A percentile compares a stretch with the other conserved stretches of the same genome.
phyloP scores from a whole-genome alignment of 768 basidiomycete genomes.

The Arthromyces matolae region DNA sequence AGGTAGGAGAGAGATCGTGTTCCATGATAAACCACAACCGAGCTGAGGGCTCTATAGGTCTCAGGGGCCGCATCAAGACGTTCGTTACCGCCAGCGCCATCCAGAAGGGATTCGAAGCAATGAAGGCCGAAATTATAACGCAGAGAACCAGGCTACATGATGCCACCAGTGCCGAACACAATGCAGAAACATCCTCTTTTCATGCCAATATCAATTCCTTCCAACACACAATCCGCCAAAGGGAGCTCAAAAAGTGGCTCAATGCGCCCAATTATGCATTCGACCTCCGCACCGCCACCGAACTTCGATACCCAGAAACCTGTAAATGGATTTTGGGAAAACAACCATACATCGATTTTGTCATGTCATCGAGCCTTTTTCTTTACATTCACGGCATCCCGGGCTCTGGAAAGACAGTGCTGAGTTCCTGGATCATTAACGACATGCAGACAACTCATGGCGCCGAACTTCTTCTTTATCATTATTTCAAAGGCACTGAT shows the following conservation, averaged over 20 bases:
- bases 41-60: too few relatives aligned
- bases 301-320: constrained; percentile 1
- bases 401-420: constrained; percentile 8
- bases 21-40: too few relatives aligned
- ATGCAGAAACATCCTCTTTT: neutral
- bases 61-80: too few relatives aligned
- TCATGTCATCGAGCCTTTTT: neutral
- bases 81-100: neutral
- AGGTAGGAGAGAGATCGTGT: too few relatives aligned
- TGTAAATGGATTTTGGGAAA: constrained; percentile 9
- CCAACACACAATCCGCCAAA: neutral
- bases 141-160: neutral
- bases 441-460: too few relatives aligned
- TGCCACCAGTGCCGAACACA: neutral
- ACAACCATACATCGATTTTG: neutral
- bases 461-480: constrained; percentile 3
- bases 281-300: constrained; percentile 2
- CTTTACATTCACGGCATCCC: constrained; percentile 8
- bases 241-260: constrained; percentile 4
- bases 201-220: neutral
- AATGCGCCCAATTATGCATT: constrained; percentile 2
- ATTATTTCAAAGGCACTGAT: constrained; percentile 8
- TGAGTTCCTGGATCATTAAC: constrained; percentile 11
- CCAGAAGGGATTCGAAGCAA: neutral
- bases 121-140: neutral